Conservation (phyloP, 2,329 filamentous ascomycete genomes). For the Aspergillus felis region DNA sequence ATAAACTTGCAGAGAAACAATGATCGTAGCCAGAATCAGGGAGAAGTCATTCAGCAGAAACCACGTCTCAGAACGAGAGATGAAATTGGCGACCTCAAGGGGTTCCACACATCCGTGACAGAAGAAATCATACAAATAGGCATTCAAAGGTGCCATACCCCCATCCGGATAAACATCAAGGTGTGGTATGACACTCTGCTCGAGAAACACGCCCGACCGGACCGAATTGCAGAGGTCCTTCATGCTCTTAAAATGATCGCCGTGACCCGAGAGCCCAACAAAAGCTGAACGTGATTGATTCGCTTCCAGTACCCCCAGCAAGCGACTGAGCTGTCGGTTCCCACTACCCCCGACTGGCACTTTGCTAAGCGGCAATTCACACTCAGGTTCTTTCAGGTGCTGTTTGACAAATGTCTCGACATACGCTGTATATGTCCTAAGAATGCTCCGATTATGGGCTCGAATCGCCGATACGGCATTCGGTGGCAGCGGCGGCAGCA, state of each 20-base stretch:
- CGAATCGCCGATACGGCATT: constrained; percentile 55
- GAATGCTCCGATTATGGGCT: constrained; percentile 61
- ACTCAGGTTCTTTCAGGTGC: constrained; percentile 54
- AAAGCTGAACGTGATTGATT: constrained; percentile 61
- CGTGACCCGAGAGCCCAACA: constrained; percentile 65
- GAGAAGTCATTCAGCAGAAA: constrained; percentile 67
- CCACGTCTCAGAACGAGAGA: constrained; percentile 67
- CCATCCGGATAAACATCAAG: constrained; percentile 60
- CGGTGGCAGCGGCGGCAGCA: constrained; percentile 61
- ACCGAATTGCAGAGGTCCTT: constrained; percentile 64
- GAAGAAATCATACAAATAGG: constrained; percentile 67
- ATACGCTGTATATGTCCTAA: constrained; percentile 65
- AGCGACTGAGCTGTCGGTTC: constrained; percentile 19
- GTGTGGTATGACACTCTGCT: constrained; percentile 68
- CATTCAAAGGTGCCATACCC: constrained; percentile 39
- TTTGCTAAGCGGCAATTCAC: constrained; percentile 56
- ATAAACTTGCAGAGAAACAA: constrained; percentile 30
- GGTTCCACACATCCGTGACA: constrained; percentile 64
- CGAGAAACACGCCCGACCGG: constrained; percentile 68
- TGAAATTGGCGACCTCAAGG: constrained; percentile 61
- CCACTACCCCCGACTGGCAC: constrained; percentile 40
- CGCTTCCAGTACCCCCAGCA: neutral
- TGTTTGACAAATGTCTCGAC: constrained; percentile 66
- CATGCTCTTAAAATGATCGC: constrained; percentile 61
- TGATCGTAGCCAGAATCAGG: constrained; percentile 41